Evolutionary conservation across 2,329 filamentous ascomycete species (phyloP).

Genomic region (Colletotrichum sidae): DNA sequence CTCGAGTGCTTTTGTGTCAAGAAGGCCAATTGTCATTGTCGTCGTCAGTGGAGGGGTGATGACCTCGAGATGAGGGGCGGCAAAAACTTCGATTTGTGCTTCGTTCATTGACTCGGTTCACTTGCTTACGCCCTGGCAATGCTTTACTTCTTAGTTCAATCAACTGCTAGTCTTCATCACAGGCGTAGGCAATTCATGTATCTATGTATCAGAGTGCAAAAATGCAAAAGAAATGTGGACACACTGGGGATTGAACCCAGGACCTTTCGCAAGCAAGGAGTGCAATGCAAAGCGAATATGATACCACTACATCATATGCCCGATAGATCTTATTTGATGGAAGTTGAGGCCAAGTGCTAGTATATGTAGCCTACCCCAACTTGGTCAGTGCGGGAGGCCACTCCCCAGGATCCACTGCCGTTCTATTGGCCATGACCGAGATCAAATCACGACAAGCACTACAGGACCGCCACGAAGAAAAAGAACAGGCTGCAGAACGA

Average conservation of each 20-base stretch:
- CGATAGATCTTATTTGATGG: not conserved
- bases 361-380: not conserved
- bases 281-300: conserved; percentile 6
- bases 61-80: too few relatives aligned
- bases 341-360: accelerated
- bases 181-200: too few relatives aligned
- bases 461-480: too few relatives aligned
- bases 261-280: conserved; percentile 1
- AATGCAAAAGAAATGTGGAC: not conserved
- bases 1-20: too few relatives aligned
- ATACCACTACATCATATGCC: conserved; percentile 9
- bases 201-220: not conserved
- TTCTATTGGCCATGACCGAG: not conserved
- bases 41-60: too few relatives aligned
- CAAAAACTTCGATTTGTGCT: too few relatives aligned
- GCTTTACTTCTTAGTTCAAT: not conserved
- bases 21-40: too few relatives aligned
- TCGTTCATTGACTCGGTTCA: not conserved
- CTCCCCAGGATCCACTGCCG: not conserved
- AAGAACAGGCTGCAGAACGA: too few relatives aligned
- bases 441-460: too few relatives aligned
- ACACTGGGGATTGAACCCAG: conserved; percentile 16
- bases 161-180: too few relatives aligned
- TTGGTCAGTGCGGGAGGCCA: not conserved
- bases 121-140: not conserved